Conservation (phyloP, 352 stramenopile genomes). For the Globisporangium cystogenes region DNA sequence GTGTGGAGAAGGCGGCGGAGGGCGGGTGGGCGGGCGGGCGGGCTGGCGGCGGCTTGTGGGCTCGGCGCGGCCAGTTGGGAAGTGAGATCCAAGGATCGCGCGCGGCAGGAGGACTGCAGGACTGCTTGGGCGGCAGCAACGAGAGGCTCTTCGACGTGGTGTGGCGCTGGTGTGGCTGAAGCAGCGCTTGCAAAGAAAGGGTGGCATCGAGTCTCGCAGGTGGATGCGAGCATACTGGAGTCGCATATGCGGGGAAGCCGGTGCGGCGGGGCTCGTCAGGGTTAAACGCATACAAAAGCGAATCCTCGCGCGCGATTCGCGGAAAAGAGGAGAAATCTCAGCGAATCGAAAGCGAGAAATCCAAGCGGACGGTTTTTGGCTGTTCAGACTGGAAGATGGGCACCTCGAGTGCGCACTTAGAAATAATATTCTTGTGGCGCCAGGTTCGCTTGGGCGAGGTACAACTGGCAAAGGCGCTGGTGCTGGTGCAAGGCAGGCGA, state of each 20-base stretch:
- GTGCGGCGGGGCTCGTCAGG: background rate
- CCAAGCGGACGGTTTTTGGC: background rate
- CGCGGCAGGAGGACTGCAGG: background rate
- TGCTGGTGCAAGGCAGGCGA: too few species aligned
- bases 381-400: background rate
- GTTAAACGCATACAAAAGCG: background rate
- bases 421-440: background rate
- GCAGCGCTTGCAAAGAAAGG: background rate
- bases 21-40: conserved; percentile 6
- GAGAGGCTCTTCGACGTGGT: background rate
- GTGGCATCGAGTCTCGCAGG: background rate
- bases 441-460: background rate
- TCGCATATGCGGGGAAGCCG: background rate
- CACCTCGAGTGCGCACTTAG: background rate
- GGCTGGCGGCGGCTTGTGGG: conserved; percentile 13
- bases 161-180: background rate
- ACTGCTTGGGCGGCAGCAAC: background rate
- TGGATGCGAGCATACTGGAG: background rate
- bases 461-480: too few species aligned
- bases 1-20: background rate
- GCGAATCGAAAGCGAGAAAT: background rate
- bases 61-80: conserved; percentile 37
- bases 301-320: background rate
- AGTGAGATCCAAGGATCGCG: conserved; percentile 19
- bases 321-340: background rate